Percentiles rank a stretch among this genome's conserved stretches.
Evolutionary conservation across 306 rosid genomes (phyloP).

Genomic region (Mucuna pruriens): DNA sequence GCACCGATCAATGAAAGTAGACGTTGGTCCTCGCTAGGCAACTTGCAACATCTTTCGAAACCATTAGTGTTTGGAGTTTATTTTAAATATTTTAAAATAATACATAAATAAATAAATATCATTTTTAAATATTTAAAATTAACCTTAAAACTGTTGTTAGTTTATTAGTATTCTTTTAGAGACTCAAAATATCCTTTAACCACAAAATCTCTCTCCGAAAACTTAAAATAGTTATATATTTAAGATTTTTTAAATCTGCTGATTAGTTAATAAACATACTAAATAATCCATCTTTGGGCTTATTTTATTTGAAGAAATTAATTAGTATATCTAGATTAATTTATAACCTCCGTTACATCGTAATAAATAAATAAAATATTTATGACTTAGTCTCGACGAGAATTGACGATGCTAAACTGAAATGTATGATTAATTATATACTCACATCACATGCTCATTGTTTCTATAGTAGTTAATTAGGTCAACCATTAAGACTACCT

Average conservation of each 20-base stretch:
- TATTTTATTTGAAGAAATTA: neutral
- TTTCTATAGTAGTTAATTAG: neutral
- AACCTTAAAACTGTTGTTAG: too few relatives aligned
- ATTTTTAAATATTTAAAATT: too few relatives aligned
- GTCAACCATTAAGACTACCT: neutral
- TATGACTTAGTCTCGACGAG: neutral
- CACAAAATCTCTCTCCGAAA: too few relatives aligned
- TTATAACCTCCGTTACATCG: neutral
- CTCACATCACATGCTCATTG: neutral
- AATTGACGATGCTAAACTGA: neutral
- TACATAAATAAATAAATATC: too few relatives aligned
- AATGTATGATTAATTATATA: neutral
- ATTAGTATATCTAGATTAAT: neutral
- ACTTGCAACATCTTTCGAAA: neutral
- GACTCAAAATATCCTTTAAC: too few relatives aligned
- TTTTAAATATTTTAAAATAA: too few relatives aligned
- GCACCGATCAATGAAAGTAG: neutral
- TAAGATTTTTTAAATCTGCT: too few relatives aligned
- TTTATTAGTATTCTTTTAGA: too few relatives aligned
- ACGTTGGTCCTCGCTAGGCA: neutral
- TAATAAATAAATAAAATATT: neutral
- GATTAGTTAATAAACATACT: too few relatives aligned
- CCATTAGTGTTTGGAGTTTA: too few relatives aligned
- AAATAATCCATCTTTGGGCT: too few relatives aligned
- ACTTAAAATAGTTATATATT: too few relatives aligned